A percentile compares a stretch with the other conserved stretches of the same genome.
Conservation (phyloP, 1,139 yeast genomes). For the Suhomyces taliae region DNA sequence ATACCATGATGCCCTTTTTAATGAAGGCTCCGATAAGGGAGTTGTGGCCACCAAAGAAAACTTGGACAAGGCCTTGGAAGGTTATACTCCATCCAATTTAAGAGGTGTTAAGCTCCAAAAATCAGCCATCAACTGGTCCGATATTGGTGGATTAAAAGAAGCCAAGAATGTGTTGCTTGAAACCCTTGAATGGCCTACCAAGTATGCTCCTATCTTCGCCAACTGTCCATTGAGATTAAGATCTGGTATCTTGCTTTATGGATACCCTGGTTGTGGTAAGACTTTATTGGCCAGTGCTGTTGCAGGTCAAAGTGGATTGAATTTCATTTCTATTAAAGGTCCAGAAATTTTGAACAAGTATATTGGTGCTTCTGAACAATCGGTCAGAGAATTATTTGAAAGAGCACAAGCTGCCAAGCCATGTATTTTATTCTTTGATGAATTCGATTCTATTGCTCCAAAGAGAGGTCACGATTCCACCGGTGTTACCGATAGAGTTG, state of each 20-base stretch:
- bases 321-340: slow-evolving; percentile 91
- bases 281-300: slow-evolving; percentile 91
- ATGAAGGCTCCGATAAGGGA: slow-evolving; percentile 17
- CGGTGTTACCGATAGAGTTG: slow-evolving; percentile 97
- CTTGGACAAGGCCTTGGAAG: slow-evolving; percentile 59
- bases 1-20: slow-evolving; percentile 61
- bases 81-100: slow-evolving; percentile 76
- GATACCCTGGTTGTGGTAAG: slow-evolving; percentile 98
- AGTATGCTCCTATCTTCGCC: slow-evolving; percentile 89
- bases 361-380: slow-evolving; percentile 96
- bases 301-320: slow-evolving; percentile 91
- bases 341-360: slow-evolving; percentile 95
- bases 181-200: slow-evolving; percentile 96
- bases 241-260: slow-evolving; percentile 87
- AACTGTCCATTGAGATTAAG: slow-evolving; percentile 83
- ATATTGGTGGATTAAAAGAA: slow-evolving; percentile 82
- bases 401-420: slow-evolving; percentile 95
- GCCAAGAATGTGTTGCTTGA: slow-evolving; percentile 79
- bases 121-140: slow-evolving; percentile 74
- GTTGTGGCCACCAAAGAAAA: slow-evolving; percentile 28
- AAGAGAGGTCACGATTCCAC: slow-evolving; percentile 98
- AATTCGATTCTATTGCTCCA: slow-evolving; percentile 96
- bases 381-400: slow-evolving; percentile 89
- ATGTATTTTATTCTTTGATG: slow-evolving; percentile 91
- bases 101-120: slow-evolving; percentile 87